A percentile compares a stretch with the other conserved stretches of the same genome.
Evolutionary conservation across 1,284 basidiomycete species (phyloP).

Genomic region (Mycena citricolor): DNA sequence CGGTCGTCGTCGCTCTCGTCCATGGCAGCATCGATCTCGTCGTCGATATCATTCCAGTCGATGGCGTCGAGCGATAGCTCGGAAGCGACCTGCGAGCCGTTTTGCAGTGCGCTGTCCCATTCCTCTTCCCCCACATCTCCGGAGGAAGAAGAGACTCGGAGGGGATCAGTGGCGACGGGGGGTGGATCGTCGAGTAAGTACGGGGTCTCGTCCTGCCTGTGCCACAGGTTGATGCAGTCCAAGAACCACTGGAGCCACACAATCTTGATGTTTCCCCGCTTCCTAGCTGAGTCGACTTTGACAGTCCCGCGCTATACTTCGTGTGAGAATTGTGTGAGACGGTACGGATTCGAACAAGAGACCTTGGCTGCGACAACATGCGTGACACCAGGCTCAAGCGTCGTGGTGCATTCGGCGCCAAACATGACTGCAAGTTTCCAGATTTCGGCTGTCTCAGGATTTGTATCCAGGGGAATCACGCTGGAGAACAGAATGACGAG

Average conservation of each 20-base stretch:
- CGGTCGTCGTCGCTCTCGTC: slow-evolving; percentile 73
- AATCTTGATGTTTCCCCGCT: slow-evolving; percentile 70
- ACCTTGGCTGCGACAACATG: slow-evolving; percentile 92
- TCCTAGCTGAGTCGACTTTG: slow-evolving; percentile 82
- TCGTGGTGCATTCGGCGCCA: slow-evolving; percentile 78
- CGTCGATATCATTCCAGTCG: slow-evolving; percentile 79
- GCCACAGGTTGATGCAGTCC: slow-evolving; percentile 83
- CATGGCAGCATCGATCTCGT: slow-evolving; percentile 86
- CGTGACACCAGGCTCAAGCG: slow-evolving; percentile 71
- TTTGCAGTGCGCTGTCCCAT: slow-evolving; percentile 29
- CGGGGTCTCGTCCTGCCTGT: slow-evolving; percentile 65
- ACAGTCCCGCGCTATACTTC: slow-evolving; percentile 73
- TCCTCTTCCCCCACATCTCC: slow-evolving; percentile 23
- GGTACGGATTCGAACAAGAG: slow-evolving; percentile 26
- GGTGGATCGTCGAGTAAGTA: slow-evolving; percentile 60
- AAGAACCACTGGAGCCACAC: slow-evolving; percentile 90
- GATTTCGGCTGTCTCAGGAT: slow-evolving; percentile 79
- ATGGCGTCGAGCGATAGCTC: slow-evolving; percentile 53
- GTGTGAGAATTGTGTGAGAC: slow-evolving; percentile 9
- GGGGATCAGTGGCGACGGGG: slow-evolving; percentile 17
- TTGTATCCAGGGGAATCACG: slow-evolving; percentile 84
- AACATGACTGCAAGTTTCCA: slow-evolving; percentile 89
- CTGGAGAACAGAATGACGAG: slow-evolving; percentile 89
- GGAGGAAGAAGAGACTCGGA: slow-evolving; percentile 5
- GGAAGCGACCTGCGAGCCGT: slow-evolving; percentile 28